These are phyloP conservation scores for Colletotrichum musae DNA, from an alignment of 2,329 filamentous ascomycete species.

Conservation along the genomic window DNA sequence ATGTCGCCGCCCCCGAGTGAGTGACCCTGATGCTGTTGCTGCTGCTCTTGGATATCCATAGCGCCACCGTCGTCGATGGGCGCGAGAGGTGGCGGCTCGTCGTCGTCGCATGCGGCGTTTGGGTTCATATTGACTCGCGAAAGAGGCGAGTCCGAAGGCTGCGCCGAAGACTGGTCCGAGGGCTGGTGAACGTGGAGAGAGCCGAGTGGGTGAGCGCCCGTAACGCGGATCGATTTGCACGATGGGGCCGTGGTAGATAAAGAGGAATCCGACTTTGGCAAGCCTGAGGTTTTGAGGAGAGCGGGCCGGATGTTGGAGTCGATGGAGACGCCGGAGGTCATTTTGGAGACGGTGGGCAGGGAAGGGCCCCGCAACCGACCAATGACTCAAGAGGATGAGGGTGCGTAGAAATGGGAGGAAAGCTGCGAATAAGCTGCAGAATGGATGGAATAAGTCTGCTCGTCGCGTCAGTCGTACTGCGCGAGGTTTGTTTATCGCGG, in stretches of 20 bases:
- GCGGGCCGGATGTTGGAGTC: conserved; percentile 41
- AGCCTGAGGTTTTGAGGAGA: conserved; percentile 40
- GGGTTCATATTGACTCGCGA: conserved; percentile 40
- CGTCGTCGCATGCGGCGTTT: conserved; percentile 42
- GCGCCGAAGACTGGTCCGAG: conserved; percentile 23
- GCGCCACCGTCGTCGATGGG: conserved; percentile 27
- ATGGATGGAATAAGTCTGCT: background rate
- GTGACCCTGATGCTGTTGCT: conserved; percentile 41
- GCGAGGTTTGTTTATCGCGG: conserved; percentile 4
- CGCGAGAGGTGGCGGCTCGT: conserved; percentile 51
- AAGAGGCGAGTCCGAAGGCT: conserved; percentile 41
- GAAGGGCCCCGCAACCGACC: conserved; percentile 22
- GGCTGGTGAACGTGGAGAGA: conserved; percentile 56
- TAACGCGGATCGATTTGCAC: conserved; percentile 54
- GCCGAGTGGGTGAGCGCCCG: conserved; percentile 59
- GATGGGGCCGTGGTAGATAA: conserved; percentile 47
- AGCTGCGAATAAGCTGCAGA: background rate
- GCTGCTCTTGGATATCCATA: conserved; percentile 40
- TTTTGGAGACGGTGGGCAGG: conserved; percentile 16
- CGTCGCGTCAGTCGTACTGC: conserved; percentile 1
- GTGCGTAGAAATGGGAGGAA: background rate
- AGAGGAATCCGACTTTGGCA: conserved; percentile 56
- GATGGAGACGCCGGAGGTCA: conserved; percentile 33
- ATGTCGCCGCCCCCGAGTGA: conserved; percentile 61
- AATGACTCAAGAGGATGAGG: background rate